Conservation (phyloP, 805 yeast species). For the Ogataea nonfermentans region DNA sequence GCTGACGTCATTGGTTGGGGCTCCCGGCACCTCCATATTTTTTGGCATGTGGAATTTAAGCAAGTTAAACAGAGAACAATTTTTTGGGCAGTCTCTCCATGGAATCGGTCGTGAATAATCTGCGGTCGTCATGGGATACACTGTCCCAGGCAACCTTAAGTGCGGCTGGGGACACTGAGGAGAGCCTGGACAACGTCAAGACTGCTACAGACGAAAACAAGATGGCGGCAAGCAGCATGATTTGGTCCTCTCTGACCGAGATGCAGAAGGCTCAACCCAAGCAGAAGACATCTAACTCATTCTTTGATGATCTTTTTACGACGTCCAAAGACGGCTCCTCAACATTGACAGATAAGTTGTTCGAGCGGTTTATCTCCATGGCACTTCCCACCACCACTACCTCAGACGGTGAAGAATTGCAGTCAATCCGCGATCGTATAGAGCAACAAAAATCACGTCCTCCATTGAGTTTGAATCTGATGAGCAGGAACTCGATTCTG, state of each 20-base stretch:
- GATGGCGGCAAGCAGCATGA: slow-evolving; percentile 10
- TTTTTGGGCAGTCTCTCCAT: slow-evolving; percentile 8
- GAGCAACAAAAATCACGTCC: slow-evolving; percentile 64
- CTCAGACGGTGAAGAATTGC: slow-evolving; percentile 36
- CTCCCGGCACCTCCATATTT: neutral
- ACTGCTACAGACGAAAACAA: slow-evolving; percentile 4
- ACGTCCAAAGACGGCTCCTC: slow-evolving; percentile 15
- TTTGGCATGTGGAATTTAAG: slow-evolving; percentile 4
- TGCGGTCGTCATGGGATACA: slow-evolving; percentile 29
- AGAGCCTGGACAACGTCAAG: neutral
- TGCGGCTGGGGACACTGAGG: slow-evolving; percentile 3
- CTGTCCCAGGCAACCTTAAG: slow-evolving; percentile 14
- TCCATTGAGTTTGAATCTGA: slow-evolving; percentile 61
- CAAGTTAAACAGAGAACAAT: slow-evolving; percentile 5
- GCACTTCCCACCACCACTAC: slow-evolving; percentile 65
- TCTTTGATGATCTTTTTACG: slow-evolving; percentile 23
- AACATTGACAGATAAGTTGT: slow-evolving; percentile 59
- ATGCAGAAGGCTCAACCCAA: slow-evolving; percentile 6
- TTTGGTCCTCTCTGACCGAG: slow-evolving; percentile 21
- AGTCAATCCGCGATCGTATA: slow-evolving; percentile 49
- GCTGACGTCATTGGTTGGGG: slow-evolving; percentile 4
- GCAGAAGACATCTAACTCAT: slow-evolving; percentile 14
- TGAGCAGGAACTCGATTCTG: slow-evolving; percentile 65
- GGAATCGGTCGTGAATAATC: slow-evolving; percentile 32
- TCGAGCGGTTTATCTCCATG: slow-evolving; percentile 69